Evolutionary conservation across 768 basidiomycete species (phyloP).

Genomic region (Suillus subalutaceus): DNA sequence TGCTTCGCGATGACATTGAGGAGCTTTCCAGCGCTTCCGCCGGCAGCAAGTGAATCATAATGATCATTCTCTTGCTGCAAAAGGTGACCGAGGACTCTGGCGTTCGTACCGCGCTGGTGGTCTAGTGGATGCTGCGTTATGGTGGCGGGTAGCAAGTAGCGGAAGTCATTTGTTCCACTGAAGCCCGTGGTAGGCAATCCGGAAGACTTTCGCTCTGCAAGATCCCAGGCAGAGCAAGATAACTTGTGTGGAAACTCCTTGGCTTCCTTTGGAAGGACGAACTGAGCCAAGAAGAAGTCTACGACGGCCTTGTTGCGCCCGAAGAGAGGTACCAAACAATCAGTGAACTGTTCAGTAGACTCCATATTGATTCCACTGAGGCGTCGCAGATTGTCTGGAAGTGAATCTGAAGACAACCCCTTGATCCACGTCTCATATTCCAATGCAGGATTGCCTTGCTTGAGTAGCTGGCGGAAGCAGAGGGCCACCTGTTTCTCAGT

Average conservation of each 20-base stretch:
- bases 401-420: constrained; percentile 1
- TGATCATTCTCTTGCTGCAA: constrained; percentile 39
- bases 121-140: constrained; percentile 34
- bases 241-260: constrained; percentile 52
- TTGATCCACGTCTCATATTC: constrained; percentile 47
- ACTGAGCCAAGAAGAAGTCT: constrained; percentile 47
- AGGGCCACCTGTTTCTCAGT: constrained; percentile 37
- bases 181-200: constrained; percentile 48
- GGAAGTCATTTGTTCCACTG: constrained; percentile 58
- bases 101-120: constrained; percentile 46
- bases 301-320: constrained; percentile 39
- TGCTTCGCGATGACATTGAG: constrained; percentile 35
- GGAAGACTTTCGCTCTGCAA: constrained; percentile 40
- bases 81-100: constrained; percentile 34
- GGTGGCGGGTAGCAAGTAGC: constrained; percentile 23
- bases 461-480: constrained; percentile 42
- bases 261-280: constrained; percentile 54
- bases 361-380: constrained; percentile 46
- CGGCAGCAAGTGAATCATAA: constrained; percentile 28
- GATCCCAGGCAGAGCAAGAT: constrained; percentile 56
- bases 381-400: constrained; percentile 35
- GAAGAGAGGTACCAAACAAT: constrained; percentile 38
- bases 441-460: constrained; percentile 41
- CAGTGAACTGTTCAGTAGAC: constrained; percentile 36
- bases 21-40: constrained; percentile 26